Conservation (phyloP, 345 rosid genomes). For the Murraya koenigii region DNA sequence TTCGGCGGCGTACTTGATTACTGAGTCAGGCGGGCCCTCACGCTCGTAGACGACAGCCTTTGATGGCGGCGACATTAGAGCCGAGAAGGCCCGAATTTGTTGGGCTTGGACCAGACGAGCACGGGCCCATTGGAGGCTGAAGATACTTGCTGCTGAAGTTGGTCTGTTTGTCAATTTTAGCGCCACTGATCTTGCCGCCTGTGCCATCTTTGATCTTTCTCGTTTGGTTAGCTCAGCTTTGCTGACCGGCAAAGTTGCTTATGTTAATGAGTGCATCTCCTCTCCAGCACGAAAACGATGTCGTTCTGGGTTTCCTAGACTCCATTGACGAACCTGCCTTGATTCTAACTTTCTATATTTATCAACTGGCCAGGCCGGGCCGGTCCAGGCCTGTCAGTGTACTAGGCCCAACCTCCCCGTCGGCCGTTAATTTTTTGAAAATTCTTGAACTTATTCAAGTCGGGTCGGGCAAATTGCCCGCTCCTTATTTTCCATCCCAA, state of each 20-base stretch:
- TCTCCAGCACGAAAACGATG: background rate
- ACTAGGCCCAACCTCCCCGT: too few species aligned
- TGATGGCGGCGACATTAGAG: constrained; percentile 71
- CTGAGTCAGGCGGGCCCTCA: constrained; percentile 77
- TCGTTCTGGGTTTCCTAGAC: background rate
- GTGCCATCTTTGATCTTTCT: constrained; percentile 18
- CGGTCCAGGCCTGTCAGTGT: too few species aligned
- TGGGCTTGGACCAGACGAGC: constrained; percentile 1
- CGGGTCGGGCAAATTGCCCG: too few species aligned
- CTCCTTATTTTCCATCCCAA: too few species aligned
- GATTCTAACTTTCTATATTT: too few species aligned
- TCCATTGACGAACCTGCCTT: too few species aligned
- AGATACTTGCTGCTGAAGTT: background rate
- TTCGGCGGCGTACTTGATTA: constrained; percentile 51
- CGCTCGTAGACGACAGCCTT: constrained; percentile 78
- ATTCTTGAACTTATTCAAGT: too few species aligned
- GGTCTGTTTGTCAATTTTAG: constrained; percentile 10
- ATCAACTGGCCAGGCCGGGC: too few species aligned
- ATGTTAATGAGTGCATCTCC: too few species aligned
- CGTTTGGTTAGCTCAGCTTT: background rate
- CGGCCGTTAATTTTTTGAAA: too few species aligned
- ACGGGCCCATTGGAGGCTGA: background rate
- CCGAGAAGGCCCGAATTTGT: constrained; percentile 45
- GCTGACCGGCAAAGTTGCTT: background rate
- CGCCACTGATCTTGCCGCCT: constrained; percentile 15